Base-by-base conservation (phyloP, 208 protist species). In the Strigomonas galati region DNA sequence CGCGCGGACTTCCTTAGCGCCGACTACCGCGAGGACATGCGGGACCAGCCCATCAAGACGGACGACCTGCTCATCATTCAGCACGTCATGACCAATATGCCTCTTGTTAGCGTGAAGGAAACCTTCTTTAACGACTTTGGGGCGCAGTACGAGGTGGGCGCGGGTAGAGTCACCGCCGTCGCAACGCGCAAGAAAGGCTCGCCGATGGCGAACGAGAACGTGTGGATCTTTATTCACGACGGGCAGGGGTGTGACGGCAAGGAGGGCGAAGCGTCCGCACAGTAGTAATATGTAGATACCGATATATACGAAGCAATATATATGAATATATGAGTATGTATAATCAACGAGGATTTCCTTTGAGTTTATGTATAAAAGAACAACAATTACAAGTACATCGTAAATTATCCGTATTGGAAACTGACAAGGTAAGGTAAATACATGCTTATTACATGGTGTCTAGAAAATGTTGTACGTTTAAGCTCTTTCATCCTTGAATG, bases 91-190 rank as follows among this genome's bases (percentile, higher is more conserved):
- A 95, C 91, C 15, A 84, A 79, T 51, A 57, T 74, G 0, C 85
- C 80, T 23, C 79, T 97, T 19, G 84, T 75, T 7, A 91, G 84
- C 60, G 44, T 62, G 7, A 82, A 89, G 66, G 72, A 81, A 27
- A 46, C 64, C 23, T 73, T 81, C n/a, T 82, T 88, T 61, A 97
- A 92, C 62, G 91, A 97, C 68, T 92, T 97, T 67, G 91, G 91
- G 0, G 53, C 71, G 10, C 82, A 97, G 77, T 87, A 77, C 28
- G 91, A 95, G 69, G 78, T 93, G 17, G 87, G 86, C 51, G 87
- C 81, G 54, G 76, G 77, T 0, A 77, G 75, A 5, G 63, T 95
- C 27, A 71, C 72, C 1, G 27, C 48, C 3, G 62, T 72, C 15
- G 81, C 79, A 0, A 79, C 88, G 15, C 89, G 84, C 52, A 69